These are phyloP conservation scores for Brassica cretica DNA, from an alignment of 345 rosid genomes.

Conservation along the genomic window DNA sequence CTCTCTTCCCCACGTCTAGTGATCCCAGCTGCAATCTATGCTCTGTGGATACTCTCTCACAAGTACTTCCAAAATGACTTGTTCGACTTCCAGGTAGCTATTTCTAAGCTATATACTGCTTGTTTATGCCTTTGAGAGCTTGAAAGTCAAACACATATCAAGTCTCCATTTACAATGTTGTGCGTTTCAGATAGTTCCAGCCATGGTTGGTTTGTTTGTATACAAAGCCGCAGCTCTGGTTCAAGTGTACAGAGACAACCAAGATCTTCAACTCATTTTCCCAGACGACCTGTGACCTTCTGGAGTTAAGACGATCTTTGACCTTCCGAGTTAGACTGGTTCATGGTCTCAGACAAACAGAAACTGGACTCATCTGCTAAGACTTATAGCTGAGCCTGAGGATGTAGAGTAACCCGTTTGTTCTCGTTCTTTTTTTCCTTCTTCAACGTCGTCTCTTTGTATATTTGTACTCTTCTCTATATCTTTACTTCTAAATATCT, in stretches of 20 bases:
- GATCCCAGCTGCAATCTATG: constrained; percentile 76
- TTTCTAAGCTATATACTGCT: neutral
- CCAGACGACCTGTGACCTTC: constrained; percentile 47
- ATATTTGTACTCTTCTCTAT: neutral
- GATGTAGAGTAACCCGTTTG: neutral
- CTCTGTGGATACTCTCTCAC: constrained; percentile 76
- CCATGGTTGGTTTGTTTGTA: constrained; percentile 87
- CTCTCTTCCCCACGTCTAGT: constrained; percentile 92
- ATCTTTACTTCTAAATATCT: neutral
- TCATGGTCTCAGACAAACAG: neutral
- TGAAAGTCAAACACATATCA: neutral
- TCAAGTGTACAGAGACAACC: constrained; percentile 92
- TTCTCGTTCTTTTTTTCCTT: neutral
- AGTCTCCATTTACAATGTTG: neutral
- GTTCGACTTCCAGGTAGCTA: constrained; percentile 80
- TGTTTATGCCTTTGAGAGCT: neutral
- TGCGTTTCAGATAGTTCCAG: constrained; percentile 66
- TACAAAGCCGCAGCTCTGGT: constrained; percentile 96
- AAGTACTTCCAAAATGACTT: constrained; percentile 54
- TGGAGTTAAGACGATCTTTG: neutral
- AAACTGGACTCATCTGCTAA: constrained; percentile 16
- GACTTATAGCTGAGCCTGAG: neutral
- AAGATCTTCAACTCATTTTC: constrained; percentile 67
- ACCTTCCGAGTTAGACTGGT: neutral
- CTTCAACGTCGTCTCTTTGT: neutral